These are phyloP conservation scores for Aureobasidium sp. DNA, from an alignment of 2,329 filamentous ascomycete genomes.

Conservation along the genomic window DNA sequence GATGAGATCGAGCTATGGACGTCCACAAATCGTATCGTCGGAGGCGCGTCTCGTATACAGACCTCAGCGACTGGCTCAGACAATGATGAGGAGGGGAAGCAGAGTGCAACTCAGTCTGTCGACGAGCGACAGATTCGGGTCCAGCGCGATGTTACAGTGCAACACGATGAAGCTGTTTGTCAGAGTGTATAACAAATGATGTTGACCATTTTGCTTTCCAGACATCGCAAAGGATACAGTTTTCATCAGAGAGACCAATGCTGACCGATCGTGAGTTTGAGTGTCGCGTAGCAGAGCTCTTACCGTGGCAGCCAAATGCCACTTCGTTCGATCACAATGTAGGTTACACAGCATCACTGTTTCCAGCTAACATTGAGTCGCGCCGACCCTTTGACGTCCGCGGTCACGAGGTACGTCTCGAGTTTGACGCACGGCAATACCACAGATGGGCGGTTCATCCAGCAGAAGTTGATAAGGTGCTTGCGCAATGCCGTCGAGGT, in stretches of 20 bases:
- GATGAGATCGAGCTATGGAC: constrained; percentile 11
- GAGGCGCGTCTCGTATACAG: background rate
- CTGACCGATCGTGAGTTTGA: background rate
- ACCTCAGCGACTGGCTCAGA: background rate
- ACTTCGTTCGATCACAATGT: no score
- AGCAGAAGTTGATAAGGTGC: no score
- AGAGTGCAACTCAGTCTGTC: background rate
- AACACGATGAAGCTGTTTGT: background rate
- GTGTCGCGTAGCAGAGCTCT: no score
- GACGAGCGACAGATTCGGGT: background rate
- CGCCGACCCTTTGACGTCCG: background rate
- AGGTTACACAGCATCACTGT: no score
- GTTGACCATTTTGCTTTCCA: no score
- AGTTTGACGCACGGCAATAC: background rate
- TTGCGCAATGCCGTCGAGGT: background rate
- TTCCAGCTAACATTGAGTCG: background rate
- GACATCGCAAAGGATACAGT: background rate
- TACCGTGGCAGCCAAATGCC: no score
- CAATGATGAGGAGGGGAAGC: background rate
- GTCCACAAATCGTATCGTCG: background rate
- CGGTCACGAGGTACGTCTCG: background rate
- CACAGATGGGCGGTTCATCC: background rate
- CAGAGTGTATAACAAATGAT: background rate
- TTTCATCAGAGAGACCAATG: background rate
- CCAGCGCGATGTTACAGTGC: background rate